phyloP scores from a whole-genome alignment of 2,329 filamentous ascomycete species.

The Lachnum nothofagi region DNA sequence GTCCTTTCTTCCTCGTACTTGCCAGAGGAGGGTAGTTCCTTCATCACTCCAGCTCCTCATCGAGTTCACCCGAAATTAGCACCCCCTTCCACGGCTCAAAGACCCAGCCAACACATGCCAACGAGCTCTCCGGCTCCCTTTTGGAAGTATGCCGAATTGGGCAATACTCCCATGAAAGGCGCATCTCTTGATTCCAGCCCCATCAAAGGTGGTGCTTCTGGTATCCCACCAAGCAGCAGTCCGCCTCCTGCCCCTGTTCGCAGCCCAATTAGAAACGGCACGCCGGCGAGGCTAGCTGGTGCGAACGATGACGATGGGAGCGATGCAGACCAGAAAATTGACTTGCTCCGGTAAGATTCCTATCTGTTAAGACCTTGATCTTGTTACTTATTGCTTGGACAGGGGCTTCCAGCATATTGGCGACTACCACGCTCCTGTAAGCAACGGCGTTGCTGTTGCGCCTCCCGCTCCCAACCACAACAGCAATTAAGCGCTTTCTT shows the following conservation, averaged over 20 bases:
- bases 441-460: constrained; percentile 16
- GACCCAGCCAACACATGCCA: constrained; percentile 79
- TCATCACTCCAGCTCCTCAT: constrained; percentile 68
- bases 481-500: neutral
- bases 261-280: constrained; percentile 27
- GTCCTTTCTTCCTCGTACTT: constrained; percentile 58
- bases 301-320: constrained; percentile 29
- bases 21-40: constrained; percentile 55
- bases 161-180: constrained; percentile 60
- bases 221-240: constrained; percentile 50
- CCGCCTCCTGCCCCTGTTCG: constrained; percentile 39
- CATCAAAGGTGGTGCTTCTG: constrained; percentile 42
- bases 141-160: constrained; percentile 78
- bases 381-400: constrained; percentile 28
- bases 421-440: constrained; percentile 46
- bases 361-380: neutral
- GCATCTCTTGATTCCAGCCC: constrained; percentile 55
- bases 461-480: neutral
- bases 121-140: constrained; percentile 81
- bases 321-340: constrained; percentile 29
- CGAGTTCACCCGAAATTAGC: constrained; percentile 69
- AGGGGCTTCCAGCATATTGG: constrained; percentile 61
- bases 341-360: constrained; percentile 28
- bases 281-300: constrained; percentile 14
- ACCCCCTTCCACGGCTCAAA: constrained; percentile 73